Base-by-base conservation (phyloP, 2,329 filamentous ascomycete genomes). In the Ceratocystis ficicola region DNA sequence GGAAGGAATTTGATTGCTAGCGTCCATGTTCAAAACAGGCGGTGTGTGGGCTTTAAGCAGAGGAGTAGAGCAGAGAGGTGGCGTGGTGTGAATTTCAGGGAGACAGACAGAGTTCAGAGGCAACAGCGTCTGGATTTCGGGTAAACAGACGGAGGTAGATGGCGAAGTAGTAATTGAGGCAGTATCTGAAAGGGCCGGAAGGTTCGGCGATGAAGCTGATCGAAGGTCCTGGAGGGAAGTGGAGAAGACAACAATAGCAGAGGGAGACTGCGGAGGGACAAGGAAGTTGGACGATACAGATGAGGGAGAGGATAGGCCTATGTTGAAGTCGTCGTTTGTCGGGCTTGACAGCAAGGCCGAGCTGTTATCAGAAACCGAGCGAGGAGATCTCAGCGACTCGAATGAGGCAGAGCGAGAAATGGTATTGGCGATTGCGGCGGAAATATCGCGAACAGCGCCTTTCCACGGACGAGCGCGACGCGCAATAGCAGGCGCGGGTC, bases 401-500 rank as follows among this genome's bases (percentile, higher is more conserved):
- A 61, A 66, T 2, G 67, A 68, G 15, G 59, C 25, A 12, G 65
- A 65, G 15, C 65, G 61, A 22, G 62, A 64, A 5, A 67, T 60
- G 30, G 48, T 62, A 62, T 65, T 63, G 46, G 61, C 64, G 30
- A 57, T 62, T 30, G 67, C 68, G 17, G 67, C 65, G n/a, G 79
- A 76, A 63, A 77, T 75, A 65, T 59, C 62, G 70, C 72, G 71
- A 73, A 83, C 81, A 73, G 82, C 80, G 73, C 84, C 85, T 77
- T 83, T 88, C 87, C 87, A 90, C 71, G 86, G 82, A 72, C 85
- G 84, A 73, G 87, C 87, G 71, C 86, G 81, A 72, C 86, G 81
- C 74, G 86, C 80, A 71, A 89, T 77, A 70, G 57, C 50, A 59
- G 15, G 17, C 28, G 55, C 55, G n/a, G 63, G 44, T 77, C 77